These are phyloP conservation scores for Suillus decipiens DNA, from an alignment of 768 basidiomycete genomes.

Conservation along the genomic window DNA sequence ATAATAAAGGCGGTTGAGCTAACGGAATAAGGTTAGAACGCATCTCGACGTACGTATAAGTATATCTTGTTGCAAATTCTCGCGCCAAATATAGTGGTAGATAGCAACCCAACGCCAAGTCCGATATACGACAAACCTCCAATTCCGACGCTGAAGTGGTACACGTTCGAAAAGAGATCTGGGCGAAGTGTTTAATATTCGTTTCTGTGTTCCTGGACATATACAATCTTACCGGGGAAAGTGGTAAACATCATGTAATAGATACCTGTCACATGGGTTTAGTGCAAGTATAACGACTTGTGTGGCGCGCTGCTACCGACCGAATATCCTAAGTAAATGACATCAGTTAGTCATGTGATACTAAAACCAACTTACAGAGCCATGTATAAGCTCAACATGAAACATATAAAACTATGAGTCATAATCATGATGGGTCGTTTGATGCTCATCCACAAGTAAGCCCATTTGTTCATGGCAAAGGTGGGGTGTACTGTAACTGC, in stretches of 20 bases:
- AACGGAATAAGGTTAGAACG: not conserved
- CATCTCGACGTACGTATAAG: not conserved
- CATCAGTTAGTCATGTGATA: too few species aligned
- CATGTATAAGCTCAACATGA: too few species aligned
- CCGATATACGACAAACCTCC: not conserved
- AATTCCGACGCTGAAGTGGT: not conserved
- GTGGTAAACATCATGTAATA: conserved; percentile 76
- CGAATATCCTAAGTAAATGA: not conserved
- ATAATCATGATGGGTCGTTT: too few species aligned
- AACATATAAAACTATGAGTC: too few species aligned
- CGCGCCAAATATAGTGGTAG: not conserved
- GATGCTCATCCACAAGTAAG: too few species aligned
- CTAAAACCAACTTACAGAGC: too few species aligned
- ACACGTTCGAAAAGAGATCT: not conserved
- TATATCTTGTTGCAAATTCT: not conserved
- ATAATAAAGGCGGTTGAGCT: not conserved
- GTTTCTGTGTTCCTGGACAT: conserved; percentile 9
- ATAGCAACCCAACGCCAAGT: not conserved
- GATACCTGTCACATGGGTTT: conserved; percentile 25
- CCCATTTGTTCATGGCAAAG: too few species aligned
- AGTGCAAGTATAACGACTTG: conserved; percentile 10
- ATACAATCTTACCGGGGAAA: conserved; percentile 39
- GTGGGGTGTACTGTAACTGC: too few species aligned
- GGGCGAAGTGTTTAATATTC: not conserved
- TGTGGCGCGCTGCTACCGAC: not conserved